Evolutionary conservation across 2,329 filamentous ascomycete genomes (phyloP), one percentile per base, ranked within the genome.

Genomic region (Sarocladiaceae sp.): DNA sequence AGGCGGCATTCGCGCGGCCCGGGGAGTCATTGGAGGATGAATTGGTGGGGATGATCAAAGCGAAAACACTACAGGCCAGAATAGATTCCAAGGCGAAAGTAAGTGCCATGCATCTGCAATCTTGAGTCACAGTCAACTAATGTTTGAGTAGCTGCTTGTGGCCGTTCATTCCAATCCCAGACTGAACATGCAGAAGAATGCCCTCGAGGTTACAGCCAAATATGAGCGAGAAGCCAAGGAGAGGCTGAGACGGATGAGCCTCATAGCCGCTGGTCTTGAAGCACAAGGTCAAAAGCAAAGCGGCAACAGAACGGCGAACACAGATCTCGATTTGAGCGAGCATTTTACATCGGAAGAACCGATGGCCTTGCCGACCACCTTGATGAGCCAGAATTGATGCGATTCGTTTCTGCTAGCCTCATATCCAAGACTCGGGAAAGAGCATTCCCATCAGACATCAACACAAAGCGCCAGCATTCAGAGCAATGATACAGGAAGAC

Each of bases 31-130:
- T 93, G 44, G 84, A 91, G 60, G 72, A 77, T 22, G 94, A 99
- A 68, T 75, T 97, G 28, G 79, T 87, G 25, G 66, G 69, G 1
- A 88, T 97, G 82, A 97, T 99, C 74, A 77, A 12, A 84, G 84
- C 7, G 4, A 4, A 22, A 22, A 33, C 26, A 12, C 44, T 48
- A 11, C 12, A 33, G 23, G 44, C 44, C 13, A 81, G 90, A 25
- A 86, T 99, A 54, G 91, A 99, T 64, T 80, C 88, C 0, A 90
- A 95, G 54, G 87, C 94, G 60, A 80, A 83, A 65, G 84, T 86
- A 71, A 58, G 68, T 61, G n/a, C 7, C 12, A 22, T 18, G n/a
- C n/a, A 12, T 22, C 7, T 8, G 7, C 37, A 17, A 7, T 28
- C 40, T 17, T 20, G 6, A 42, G 4, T 7, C 29, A 5, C 12